A percentile compares a stretch with the other conserved stretches of the same genome.
These are phyloP conservation scores for Climacium dendroides DNA, from an alignment of 225 moss, liverwort and hornwort species.

Conservation along the genomic window DNA sequence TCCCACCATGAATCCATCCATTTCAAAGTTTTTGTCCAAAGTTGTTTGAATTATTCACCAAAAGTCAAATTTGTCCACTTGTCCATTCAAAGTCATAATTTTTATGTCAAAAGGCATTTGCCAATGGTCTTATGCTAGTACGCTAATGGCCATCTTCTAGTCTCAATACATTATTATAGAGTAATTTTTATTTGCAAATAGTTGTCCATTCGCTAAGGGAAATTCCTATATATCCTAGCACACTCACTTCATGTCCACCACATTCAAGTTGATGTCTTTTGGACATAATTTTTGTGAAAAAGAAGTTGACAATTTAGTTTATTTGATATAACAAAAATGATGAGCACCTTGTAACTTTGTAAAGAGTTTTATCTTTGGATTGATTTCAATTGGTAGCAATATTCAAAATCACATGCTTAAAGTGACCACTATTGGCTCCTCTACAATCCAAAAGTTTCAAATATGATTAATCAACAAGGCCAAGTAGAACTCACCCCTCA, in stretches of 20 bases:
- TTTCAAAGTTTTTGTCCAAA: neutral
- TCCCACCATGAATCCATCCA: fast-evolving
- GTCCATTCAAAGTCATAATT: neutral
- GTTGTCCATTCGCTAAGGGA: neutral
- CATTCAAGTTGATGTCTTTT: neutral
- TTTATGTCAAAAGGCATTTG: neutral
- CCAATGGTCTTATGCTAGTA: neutral
- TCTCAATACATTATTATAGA: fast-evolving
- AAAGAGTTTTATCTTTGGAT: neutral
- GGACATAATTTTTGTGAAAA: neutral
- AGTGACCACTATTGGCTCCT: neutral
- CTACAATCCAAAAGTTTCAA: neutral
- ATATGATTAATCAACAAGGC: fast-evolving
- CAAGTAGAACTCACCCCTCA: neutral
- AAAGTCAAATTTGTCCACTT: neutral
- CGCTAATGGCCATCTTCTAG: fast-evolving
- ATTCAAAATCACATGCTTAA: neutral
- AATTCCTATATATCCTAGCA: neutral
- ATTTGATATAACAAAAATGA: neutral
- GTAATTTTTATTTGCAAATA: neutral
- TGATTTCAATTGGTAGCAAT: neutral
- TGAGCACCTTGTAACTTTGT: fast-evolving
- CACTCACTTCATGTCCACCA: too few species aligned
- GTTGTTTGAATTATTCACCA: fast-evolving
- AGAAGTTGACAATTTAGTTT: neutral